phyloP scores from a whole-genome alignment of 2,329 filamentous ascomycete species.

The Ceratocystis lukuohia region DNA sequence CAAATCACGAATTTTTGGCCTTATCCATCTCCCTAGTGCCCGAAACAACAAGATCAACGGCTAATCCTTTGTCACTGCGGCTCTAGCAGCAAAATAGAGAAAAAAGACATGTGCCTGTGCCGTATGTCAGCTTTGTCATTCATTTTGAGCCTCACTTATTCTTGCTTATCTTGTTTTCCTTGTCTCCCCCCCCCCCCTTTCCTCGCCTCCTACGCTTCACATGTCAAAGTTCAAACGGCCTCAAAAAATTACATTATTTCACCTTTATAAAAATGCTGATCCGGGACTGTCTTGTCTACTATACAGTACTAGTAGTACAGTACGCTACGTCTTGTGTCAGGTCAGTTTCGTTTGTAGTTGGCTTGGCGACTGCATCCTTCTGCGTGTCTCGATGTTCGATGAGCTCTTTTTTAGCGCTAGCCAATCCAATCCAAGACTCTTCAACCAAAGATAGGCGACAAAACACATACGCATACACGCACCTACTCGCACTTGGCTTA shows the following conservation, averaged over 20 bases:
- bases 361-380: slow-evolving; percentile 7
- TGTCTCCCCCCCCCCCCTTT: not conserved
- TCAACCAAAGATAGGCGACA: not conserved
- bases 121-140: not conserved
- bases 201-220: not conserved
- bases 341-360: slow-evolving; percentile 3
- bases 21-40: not conserved
- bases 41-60: not conserved
- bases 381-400: not conserved
- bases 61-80: not conserved
- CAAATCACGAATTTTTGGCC: not conserved
- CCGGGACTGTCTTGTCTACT: not conserved
- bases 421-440: not conserved
- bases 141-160: slow-evolving; percentile 4
- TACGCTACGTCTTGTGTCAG: not conserved
- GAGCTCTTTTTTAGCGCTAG: not conserved
- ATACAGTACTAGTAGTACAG: not conserved
- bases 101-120: not conserved
- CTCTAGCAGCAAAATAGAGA: not conserved
- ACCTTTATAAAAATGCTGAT: not conserved
- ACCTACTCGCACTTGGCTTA: not conserved
- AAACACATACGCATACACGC: not conserved
- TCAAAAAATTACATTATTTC: not conserved
- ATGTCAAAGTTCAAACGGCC: not conserved
- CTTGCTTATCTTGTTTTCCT: not conserved